Base-by-base conservation (phyloP, 495 filamentous ascomycete species). In the Talaromyces thailandensis region DNA sequence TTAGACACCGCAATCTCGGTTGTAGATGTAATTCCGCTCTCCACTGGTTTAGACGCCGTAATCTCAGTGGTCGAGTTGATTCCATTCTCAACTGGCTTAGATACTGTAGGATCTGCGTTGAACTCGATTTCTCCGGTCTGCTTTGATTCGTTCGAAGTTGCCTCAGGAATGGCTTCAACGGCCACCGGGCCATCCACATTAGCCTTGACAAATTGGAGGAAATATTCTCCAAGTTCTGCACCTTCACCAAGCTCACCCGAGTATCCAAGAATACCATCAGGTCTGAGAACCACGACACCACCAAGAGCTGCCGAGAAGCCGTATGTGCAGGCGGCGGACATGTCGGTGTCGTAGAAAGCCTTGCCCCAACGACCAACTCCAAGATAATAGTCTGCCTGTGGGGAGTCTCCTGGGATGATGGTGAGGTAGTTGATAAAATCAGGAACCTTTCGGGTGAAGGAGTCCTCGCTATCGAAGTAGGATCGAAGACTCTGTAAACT, bases 181-280 rank as follows among this genome's bases (percentile, higher is more conserved):
- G 50, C 26, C 26, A 28, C n/a, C 32, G 53, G 25, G 26, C 18
- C 26, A 2, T 53, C 51, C 26, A 53, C 51, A 53, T 28, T 53
- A 53, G 23, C 23, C 21, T 53, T 53, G n/a, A 53, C 26, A 24
- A 53, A 53, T 53, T 28, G 51, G 51, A 53, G 51, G 51, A 53
- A 53, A 53, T 53, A 53, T 53, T 53, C 51, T 11, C 51, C 51
- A 16, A 53, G 26, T 25, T 24, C 51, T 24, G 11, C 26, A 11
- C 51, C 51, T 24, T 53, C 51, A 28, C 51, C 51, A 24, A 53
- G 51, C 26, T 53, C 51, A 11, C 51, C 51, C 51, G 51, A 53
- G 26, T 53, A 56, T 56, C 53, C 53, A 56, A 56, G 24, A 16
- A 56, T 28, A 9, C 53, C 53, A 56, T 56, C 53, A 16, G 53